A percentile compares a stretch with the other conserved stretches of the same genome.
These are phyloP conservation scores for Cephaloascus fragrans DNA, from an alignment of 805 yeast genomes.

Conservation along the genomic window DNA sequence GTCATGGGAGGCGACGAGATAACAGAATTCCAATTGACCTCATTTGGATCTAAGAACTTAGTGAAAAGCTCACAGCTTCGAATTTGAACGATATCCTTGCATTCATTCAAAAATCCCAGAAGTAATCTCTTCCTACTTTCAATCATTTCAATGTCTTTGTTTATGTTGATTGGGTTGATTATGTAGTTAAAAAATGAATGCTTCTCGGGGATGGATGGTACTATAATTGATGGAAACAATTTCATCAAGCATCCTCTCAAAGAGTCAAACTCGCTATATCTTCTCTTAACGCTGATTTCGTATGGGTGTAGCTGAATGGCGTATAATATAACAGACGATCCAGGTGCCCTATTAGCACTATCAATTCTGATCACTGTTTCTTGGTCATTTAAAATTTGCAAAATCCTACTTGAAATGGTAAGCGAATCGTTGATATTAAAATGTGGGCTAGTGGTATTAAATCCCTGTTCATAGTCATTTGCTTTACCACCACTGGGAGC, in stretches of 20 bases:
- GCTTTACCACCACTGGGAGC: neutral
- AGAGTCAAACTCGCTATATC: constrained; percentile 34
- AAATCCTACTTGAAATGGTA: neutral
- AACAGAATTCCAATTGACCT: constrained; percentile 40
- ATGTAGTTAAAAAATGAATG: constrained; percentile 35
- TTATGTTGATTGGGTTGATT: constrained; percentile 25
- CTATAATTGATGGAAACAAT: constrained; percentile 26
- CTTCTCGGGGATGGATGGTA: constrained; percentile 37
- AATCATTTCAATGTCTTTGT: constrained; percentile 27
- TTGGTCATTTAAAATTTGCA: neutral
- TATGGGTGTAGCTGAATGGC: neutral
- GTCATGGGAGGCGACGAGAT: constrained; percentile 36
- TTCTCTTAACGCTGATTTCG: constrained; percentile 22
- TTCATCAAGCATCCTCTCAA: constrained; percentile 25
- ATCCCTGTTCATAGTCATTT: neutral
- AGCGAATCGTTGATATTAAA: neutral
- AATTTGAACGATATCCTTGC: constrained; percentile 23
- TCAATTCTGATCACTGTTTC: neutral
- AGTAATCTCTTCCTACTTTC: constrained; percentile 39
- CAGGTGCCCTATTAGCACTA: neutral
- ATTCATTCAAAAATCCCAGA: constrained; percentile 29
- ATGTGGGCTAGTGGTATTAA: neutral
- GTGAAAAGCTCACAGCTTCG: constrained; percentile 25
- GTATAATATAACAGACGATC: neutral
- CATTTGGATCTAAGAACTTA: constrained; percentile 43